Conservation (phyloP, 768 basidiomycete genomes). For the Cubamyces sp. region DNA sequence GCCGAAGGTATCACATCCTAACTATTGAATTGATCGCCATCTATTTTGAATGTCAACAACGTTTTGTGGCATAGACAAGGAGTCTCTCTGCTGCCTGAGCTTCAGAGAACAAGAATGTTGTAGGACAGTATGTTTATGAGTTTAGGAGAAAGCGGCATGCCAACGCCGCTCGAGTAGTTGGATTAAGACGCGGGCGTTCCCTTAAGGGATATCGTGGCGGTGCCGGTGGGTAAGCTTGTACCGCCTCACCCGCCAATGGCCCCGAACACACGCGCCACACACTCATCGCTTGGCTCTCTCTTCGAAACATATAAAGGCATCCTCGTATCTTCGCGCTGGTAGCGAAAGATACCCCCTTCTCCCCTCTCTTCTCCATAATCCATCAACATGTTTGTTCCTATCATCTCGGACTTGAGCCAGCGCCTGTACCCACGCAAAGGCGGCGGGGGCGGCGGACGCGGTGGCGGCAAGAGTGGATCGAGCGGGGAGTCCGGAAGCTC, state of each 20-base stretch:
- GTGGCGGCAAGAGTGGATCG: conserved; percentile 21
- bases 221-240: background rate
- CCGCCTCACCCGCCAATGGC: background rate
- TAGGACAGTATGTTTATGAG: too few relatives aligned
- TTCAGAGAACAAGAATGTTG: too few relatives aligned
- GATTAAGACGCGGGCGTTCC: background rate
- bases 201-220: background rate
- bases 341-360: background rate
- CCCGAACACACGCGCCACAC: background rate
- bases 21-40: too few relatives aligned
- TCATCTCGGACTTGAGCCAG: conserved; percentile 19
- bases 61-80: too few relatives aligned
- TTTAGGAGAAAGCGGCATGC: too few relatives aligned
- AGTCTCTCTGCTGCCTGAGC: too few relatives aligned
- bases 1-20: too few relatives aligned
- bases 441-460: conserved; percentile 27
- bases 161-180: background rate
- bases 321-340: conserved; percentile 1
- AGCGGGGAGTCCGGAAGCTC: conserved; percentile 20
- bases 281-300: background rate
- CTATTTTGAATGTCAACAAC: too few relatives aligned
- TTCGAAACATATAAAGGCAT: background rate
- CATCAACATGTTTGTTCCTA: conserved; percentile 28
- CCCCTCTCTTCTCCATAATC: background rate
- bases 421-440: conserved; percentile 28